Evolutionary conservation across 2,329 filamentous ascomycete genomes (phyloP).

Genomic region (Verticillium longisporum): DNA sequence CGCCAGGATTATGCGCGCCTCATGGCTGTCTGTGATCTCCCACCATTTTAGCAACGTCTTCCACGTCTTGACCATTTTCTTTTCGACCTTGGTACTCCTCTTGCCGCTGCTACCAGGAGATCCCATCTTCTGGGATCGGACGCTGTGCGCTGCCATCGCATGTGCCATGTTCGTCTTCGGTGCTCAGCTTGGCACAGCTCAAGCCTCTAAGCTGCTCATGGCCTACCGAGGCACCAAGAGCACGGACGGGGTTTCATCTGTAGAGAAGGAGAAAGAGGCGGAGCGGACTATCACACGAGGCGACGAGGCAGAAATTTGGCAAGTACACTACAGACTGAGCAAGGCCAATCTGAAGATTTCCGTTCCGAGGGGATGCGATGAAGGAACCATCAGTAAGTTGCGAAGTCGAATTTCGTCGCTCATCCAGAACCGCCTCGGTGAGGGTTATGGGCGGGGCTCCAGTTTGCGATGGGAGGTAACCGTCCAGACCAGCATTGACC

Average conservation of each 20-base stretch:
- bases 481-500: slow-evolving; percentile 59
- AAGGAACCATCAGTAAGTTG: slow-evolving; percentile 64
- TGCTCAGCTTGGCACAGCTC: slow-evolving; percentile 71
- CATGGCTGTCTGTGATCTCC: slow-evolving; percentile 74
- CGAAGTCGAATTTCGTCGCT: slow-evolving; percentile 70
- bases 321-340: slow-evolving; percentile 93
- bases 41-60: slow-evolving; percentile 90
- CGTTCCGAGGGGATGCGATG: slow-evolving; percentile 57
- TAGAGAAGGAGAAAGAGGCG: slow-evolving; percentile 76
- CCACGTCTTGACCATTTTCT: slow-evolving; percentile 87
- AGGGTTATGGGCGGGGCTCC: slow-evolving; percentile 74
- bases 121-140: slow-evolving; percentile 76
- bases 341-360: slow-evolving; percentile 89
- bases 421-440: slow-evolving; percentile 79
- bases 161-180: slow-evolving; percentile 85
- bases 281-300: slow-evolving; percentile 71
- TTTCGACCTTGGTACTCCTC: slow-evolving; percentile 71
- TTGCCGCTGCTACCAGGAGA: slow-evolving; percentile 76
- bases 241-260: slow-evolving; percentile 53
- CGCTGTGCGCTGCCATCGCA: slow-evolving; percentile 75
- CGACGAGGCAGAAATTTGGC: slow-evolving; percentile 94
- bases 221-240: slow-evolving; percentile 51
- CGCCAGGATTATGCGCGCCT: slow-evolving; percentile 82
- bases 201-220: slow-evolving; percentile 95
- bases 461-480: slow-evolving; percentile 90